These are phyloP conservation scores for Salix exigua DNA, from an alignment of 345 rosid genomes.

Conservation along the genomic window DNA sequence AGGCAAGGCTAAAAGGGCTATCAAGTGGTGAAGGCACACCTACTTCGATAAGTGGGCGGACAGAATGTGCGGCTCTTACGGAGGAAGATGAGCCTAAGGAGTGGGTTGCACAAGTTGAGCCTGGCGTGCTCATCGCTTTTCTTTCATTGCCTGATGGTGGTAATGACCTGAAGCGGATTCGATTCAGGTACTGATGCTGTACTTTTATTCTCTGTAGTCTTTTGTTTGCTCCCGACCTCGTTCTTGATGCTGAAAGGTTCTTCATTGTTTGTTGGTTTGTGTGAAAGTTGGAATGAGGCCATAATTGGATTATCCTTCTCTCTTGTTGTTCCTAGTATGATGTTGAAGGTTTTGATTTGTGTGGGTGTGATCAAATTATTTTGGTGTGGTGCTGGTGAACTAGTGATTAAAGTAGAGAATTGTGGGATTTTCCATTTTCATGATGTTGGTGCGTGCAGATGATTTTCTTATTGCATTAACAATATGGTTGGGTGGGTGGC, in stretches of 20 bases:
- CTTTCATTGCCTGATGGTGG: slow-evolving; percentile 88
- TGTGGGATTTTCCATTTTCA: slow-evolving; percentile 13
- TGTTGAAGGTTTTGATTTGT: not conserved
- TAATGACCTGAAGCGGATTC: slow-evolving; percentile 86
- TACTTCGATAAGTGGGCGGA: slow-evolving; percentile 70
- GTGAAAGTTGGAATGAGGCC: slow-evolving; percentile 6
- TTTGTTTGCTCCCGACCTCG: slow-evolving; percentile 2
- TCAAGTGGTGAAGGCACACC: slow-evolving; percentile 95
- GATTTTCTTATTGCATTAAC: slow-evolving; percentile 3
- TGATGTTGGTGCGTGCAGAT: slow-evolving; percentile 12
- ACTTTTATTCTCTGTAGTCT: not conserved
- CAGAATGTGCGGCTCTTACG: slow-evolving; percentile 68
- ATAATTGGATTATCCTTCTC: not conserved
- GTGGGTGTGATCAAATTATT: not conserved
- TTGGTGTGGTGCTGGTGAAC: not conserved
- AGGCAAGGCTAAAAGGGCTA: slow-evolving; percentile 66
- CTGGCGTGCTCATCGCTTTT: slow-evolving; percentile 93
- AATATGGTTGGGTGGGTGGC: slow-evolving; percentile 14
- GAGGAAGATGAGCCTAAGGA: slow-evolving; percentile 95
- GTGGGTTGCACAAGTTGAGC: slow-evolving; percentile 99
- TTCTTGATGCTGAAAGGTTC: slow-evolving; percentile 3
- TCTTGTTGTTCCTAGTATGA: not conserved
- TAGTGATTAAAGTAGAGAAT: not conserved
- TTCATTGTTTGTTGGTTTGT: slow-evolving; percentile 7
- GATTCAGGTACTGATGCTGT: slow-evolving; percentile 64